phyloP scores from a whole-genome alignment of 2,329 filamentous ascomycete species.

The Ophiocordyceps camponoti-floridani region DNA sequence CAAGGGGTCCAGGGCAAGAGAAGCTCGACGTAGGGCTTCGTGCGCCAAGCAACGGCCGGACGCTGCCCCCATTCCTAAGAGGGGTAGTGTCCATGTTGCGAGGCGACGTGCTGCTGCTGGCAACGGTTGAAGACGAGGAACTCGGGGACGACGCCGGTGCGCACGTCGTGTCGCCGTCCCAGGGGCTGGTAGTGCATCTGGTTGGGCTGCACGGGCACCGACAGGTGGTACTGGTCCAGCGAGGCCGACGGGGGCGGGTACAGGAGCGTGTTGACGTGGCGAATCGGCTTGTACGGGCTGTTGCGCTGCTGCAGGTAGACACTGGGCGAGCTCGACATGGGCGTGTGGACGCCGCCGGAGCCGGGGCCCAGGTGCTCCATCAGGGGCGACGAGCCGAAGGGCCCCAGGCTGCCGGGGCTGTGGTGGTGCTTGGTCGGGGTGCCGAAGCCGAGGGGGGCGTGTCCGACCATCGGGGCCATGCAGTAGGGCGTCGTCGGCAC shows the following conservation, averaged over 20 bases:
- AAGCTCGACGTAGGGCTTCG: neutral
- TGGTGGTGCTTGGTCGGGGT: slow-evolving; percentile 36
- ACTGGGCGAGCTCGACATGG: slow-evolving; percentile 66
- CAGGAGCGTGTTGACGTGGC: slow-evolving; percentile 76
- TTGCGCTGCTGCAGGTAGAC: slow-evolving; percentile 74
- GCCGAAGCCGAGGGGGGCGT: slow-evolving; percentile 20
- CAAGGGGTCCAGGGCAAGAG: neutral
- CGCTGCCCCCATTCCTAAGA: slow-evolving; percentile 13
- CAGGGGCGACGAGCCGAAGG: slow-evolving; percentile 45
- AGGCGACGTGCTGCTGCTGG: slow-evolving; percentile 10
- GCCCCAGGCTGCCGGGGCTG: slow-evolving; percentile 29
- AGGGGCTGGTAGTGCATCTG: slow-evolving; percentile 75
- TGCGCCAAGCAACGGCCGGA: no score
- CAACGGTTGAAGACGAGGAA: slow-evolving; percentile 23
- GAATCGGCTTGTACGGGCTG: slow-evolving; percentile 84
- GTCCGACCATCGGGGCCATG: slow-evolving; percentile 6
- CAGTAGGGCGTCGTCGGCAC: slow-evolving; percentile 9
- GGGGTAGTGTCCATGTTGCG: slow-evolving; percentile 15
- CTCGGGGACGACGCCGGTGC: slow-evolving; percentile 54
- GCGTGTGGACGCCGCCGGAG: slow-evolving; percentile 35
- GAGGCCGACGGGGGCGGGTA: slow-evolving; percentile 71
- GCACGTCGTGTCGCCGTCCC: slow-evolving; percentile 48
- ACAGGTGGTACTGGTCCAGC: slow-evolving; percentile 53
- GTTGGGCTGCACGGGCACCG: slow-evolving; percentile 37
- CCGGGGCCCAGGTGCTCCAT: slow-evolving; percentile 38